Conservation (phyloP, 2,329 filamentous ascomycete species). For the Ophiostoma perfectum region DNA sequence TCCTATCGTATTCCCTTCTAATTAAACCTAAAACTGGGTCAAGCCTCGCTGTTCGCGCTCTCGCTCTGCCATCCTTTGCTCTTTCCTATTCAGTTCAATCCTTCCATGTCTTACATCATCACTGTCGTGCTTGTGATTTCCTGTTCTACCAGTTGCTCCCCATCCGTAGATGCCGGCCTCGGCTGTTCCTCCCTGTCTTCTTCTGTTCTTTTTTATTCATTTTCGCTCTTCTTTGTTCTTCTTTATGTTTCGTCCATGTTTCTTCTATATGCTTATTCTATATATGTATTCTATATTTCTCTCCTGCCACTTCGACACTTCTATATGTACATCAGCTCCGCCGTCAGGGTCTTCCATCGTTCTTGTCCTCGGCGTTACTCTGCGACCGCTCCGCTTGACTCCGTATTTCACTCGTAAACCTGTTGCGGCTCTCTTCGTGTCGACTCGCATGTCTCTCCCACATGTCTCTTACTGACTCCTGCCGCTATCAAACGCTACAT, state of each 20-base stretch:
- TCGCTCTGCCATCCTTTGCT: not conserved
- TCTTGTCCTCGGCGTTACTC: too few species aligned
- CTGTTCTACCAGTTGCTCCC: not conserved
- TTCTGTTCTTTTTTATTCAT: not conserved
- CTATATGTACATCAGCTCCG: too few species aligned
- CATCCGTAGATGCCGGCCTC: slow-evolving; percentile 5
- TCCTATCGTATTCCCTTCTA: slow-evolving; percentile 4
- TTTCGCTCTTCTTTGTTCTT: not conserved
- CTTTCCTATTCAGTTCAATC: not conserved
- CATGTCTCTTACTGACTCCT: too few species aligned
- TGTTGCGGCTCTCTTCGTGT: too few species aligned
- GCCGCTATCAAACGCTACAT: too few species aligned
- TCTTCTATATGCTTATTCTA: too few species aligned
- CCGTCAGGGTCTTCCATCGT: too few species aligned
- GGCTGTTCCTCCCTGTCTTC: not conserved
- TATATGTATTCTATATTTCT: too few species aligned
- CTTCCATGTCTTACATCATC: slow-evolving; percentile 10
- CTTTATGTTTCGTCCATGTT: not conserved
- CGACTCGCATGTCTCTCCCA: too few species aligned
- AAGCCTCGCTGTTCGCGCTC: slow-evolving; percentile 2
- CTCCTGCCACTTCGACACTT: too few species aligned
- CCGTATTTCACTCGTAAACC: too few species aligned
- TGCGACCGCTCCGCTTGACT: too few species aligned
- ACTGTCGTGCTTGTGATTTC: slow-evolving; percentile 10
- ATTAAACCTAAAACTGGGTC: slow-evolving; percentile 4